phyloP scores from a whole-genome alignment of 768 basidiomycete genomes.

The Calvatia gigantea region DNA sequence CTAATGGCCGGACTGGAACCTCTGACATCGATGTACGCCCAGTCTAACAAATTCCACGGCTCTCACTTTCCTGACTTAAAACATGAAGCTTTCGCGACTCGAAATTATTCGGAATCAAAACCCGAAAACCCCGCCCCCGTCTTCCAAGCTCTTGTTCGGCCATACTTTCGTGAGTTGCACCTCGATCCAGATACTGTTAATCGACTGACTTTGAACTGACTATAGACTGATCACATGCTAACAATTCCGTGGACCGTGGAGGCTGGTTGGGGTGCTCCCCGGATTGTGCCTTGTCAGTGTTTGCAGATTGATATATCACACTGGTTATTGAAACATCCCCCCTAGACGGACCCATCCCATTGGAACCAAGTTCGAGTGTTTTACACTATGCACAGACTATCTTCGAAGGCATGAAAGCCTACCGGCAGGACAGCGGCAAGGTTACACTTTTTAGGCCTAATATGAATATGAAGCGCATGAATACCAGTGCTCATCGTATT shows the following conservation, averaged over 20 bases:
- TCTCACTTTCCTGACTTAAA: background rate
- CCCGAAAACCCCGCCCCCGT: slow-evolving; percentile 61
- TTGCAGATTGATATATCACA: background rate
- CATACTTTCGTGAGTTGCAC: slow-evolving; percentile 66
- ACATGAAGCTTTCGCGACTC: slow-evolving; percentile 47
- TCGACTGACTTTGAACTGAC: slow-evolving; percentile 7
- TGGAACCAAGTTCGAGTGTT: slow-evolving; percentile 79
- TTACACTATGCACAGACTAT: slow-evolving; percentile 90
- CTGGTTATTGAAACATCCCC: background rate
- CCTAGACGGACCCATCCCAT: slow-evolving; percentile 64
- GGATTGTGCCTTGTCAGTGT: slow-evolving; percentile 78
- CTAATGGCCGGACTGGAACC: slow-evolving; percentile 14
- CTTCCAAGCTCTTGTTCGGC: slow-evolving; percentile 75
- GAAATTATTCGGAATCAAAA: slow-evolving; percentile 42
- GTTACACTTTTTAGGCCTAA: slow-evolving; percentile 90
- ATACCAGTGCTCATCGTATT: slow-evolving; percentile 72
- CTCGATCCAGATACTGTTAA: background rate
- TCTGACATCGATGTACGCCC: slow-evolving; percentile 34
- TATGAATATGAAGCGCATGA: slow-evolving; percentile 98
- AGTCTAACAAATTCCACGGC: background rate
- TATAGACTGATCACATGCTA: slow-evolving; percentile 85
- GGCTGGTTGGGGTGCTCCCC: slow-evolving; percentile 79
- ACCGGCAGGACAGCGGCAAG: slow-evolving; percentile 66
- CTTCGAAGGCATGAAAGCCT: slow-evolving; percentile 96
- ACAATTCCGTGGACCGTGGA: slow-evolving; percentile 68